Evolutionary conservation across 2,329 filamentous ascomycete species (phyloP), one percentile per base, ranked within the genome.

Genomic region (Talaromyces verruculosus): DNA sequence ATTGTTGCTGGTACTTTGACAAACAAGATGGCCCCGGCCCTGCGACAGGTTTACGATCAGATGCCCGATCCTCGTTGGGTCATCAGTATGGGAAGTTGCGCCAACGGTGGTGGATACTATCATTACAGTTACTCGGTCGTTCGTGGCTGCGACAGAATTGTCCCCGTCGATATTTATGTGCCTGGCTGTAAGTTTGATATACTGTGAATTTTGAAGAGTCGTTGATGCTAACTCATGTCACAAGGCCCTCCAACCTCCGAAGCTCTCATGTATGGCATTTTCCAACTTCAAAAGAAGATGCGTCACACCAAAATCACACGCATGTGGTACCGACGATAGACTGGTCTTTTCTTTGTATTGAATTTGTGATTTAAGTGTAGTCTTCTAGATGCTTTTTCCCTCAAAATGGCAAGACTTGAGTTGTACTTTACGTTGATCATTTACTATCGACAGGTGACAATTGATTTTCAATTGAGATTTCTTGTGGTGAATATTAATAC

Each of bases 31-130:
- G 92, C 92, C 1, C 91, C 92, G 17, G 92, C 92, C 51, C 83
- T 96, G 74, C 87, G 92, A 78, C 91, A 94, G 82, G 91, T 94
- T 70, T 96, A 96, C 82, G 92, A 96, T 80, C 92, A 96, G 83
- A 97, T 97, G 92, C 93, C 93, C 55, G 93, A 97, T 58, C 93
- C 92, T 41, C 87, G 91, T 73, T 96, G 92, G 92, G 92, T 94
- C 63, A 87, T 90, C 74, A 91, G 88, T 74, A 94, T 94, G 91
- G 91, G 91, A 25, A 91, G 88, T 75, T 94, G 91, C 78, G 91
- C 91, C 71, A 94, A 94, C 79, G 91, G 91, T 69, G 91, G 91
- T 72, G 91, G 91, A 66, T 94, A 94, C 83, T 94, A 94, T 77
- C 91, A 94, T 81, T 94, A 94, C 83, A 91, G 88, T 79, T 94